Conservation (phyloP, 2,329 filamentous ascomycete species). For the Aspergillus pseudoglaucus region DNA sequence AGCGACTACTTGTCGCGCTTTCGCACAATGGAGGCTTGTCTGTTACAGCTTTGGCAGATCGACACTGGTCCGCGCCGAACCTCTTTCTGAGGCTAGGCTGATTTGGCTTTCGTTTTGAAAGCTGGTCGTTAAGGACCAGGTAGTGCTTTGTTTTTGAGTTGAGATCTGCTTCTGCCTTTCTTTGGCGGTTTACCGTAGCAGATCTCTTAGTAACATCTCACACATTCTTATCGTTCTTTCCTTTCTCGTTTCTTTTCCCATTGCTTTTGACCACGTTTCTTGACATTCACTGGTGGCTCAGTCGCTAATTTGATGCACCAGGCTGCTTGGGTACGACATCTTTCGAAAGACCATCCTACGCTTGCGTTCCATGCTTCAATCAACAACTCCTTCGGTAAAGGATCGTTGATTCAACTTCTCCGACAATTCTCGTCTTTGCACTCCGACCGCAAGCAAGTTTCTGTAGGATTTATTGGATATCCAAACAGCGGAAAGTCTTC, state of each 20-base stretch:
- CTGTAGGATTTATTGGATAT: conserved; percentile 80
- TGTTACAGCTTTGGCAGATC: conserved; percentile 99
- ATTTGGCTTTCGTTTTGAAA: conserved; percentile 82
- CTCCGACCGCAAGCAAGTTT: conserved; percentile 86
- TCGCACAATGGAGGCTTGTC: conserved; percentile 66
- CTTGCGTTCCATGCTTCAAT: conserved; percentile 91
- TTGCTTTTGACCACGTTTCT: conserved; percentile 10
- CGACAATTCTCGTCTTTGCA: conserved; percentile 90
- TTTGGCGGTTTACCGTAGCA: conserved; percentile 56
- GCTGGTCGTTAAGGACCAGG: conserved; percentile 65
- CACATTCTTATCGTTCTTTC: conserved; percentile 51
- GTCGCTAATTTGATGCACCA: conserved; percentile 40
- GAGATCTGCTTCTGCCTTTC: conserved; percentile 67
- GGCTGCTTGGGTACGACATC: conserved; percentile 84
- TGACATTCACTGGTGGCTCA: conserved; percentile 21
- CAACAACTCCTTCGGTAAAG: conserved; percentile 95
- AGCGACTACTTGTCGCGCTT: conserved; percentile 48
- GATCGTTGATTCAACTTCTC: conserved; percentile 82
- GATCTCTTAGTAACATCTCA: conserved; percentile 99
- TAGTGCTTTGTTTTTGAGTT: conserved; percentile 93
- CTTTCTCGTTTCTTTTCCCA: conserved; percentile 31
- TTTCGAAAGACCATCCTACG: conserved; percentile 89
- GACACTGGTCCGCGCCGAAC: conserved; percentile 64
- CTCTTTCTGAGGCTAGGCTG: conserved; percentile 62
- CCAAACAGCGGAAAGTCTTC: conserved; percentile 95